Base-by-base conservation (phyloP, 768 basidiomycete genomes). In the Termitomyces sp. region DNA sequence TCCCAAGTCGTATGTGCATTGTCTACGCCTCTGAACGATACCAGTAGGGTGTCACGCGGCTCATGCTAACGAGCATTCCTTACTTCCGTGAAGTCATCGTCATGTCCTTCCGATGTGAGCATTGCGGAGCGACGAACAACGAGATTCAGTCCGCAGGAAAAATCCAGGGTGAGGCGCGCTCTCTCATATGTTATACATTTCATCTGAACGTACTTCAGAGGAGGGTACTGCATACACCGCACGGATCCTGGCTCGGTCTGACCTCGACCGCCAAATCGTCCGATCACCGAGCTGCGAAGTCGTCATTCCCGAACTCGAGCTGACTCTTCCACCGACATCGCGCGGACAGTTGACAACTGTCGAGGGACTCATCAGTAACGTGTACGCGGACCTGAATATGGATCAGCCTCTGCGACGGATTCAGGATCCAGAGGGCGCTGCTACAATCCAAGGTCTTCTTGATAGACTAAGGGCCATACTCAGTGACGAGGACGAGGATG, bases 321-420 rank as follows among this genome's bases (percentile, higher is more conserved):
- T 99, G 59, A 96, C 93, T 2, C 90, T 99, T 31, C 97, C 97
- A 0, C 77, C 90, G 0, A 83, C 85, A 10, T 76, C 76, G 7
- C 84, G 92, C 16, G 96, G 96, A 10, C 94, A 97, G 67, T 83
- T 99, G 12, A 98, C 96, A n/a, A 99, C 94, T 2, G 82, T 98
- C 47, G 97, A 99, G 70, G 96, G 97, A 37, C 82, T 98, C 61
- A 73, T 99, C 32, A 82, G 87, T 27, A 87, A 96, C 62, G 85
- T 94, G 42, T 75, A 90, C 31, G 73, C 86, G 0, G 96, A 98
- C 74, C 81, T 98, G 40, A 78, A 77, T 59, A 73, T 80, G 57
- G 89, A 93, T 58, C 96, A 98, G 66, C 90, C 93, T 0, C 72
- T 98, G 10, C 84, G 97, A 40, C 78, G 84, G 34, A 82, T 91